A percentile compares a stretch with the other conserved stretches of the same genome.
Conservation (phyloP, 2,329 filamentous ascomycete genomes). For the Talaromyces sp. region DNA sequence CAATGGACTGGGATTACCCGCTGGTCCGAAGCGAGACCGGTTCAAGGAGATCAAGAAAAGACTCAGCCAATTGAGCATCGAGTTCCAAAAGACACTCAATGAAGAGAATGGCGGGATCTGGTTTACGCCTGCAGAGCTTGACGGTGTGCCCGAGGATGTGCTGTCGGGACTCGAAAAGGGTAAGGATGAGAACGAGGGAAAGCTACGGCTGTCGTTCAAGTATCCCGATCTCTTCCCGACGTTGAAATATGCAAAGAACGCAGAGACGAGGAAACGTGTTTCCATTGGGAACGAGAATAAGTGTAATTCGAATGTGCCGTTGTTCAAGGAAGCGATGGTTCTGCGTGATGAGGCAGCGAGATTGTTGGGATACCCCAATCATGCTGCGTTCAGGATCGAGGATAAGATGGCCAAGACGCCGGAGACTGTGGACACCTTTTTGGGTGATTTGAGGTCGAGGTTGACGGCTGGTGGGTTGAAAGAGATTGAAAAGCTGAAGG, state of each 20-base stretch:
- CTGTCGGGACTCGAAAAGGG: slow-evolving; percentile 46
- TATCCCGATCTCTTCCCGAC: slow-evolving; percentile 50
- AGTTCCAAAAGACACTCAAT: slow-evolving; percentile 52
- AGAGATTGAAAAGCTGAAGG: slow-evolving; percentile 45
- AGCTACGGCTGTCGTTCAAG: slow-evolving; percentile 50
- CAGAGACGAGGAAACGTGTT: slow-evolving; percentile 44
- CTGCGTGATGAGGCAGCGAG: slow-evolving; percentile 51
- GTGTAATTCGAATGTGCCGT: slow-evolving; percentile 49
- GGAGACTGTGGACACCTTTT: slow-evolving; percentile 51
- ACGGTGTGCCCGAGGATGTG: slow-evolving; percentile 51
- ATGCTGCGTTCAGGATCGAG: slow-evolving; percentile 53
- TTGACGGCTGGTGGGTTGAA: slow-evolving; percentile 45
- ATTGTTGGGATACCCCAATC: slow-evolving; percentile 49
- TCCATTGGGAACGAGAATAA: slow-evolving; percentile 52
- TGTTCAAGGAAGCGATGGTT: slow-evolving; percentile 50
- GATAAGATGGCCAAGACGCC: slow-evolving; percentile 55
- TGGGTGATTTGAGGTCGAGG: slow-evolving; percentile 44
- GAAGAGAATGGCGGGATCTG: slow-evolving; percentile 52
- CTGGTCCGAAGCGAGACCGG: slow-evolving; percentile 46
- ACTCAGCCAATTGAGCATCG: slow-evolving; percentile 47
- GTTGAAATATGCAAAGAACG: slow-evolving; percentile 48
- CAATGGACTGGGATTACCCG: slow-evolving; percentile 48
- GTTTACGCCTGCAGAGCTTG: slow-evolving; percentile 49
- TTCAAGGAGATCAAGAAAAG: slow-evolving; percentile 55
- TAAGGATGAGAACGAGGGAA: slow-evolving; percentile 46